Evolutionary conservation across 2,329 filamentous ascomycete genomes (phyloP).

Genomic region (Calonectria naviculata): DNA sequence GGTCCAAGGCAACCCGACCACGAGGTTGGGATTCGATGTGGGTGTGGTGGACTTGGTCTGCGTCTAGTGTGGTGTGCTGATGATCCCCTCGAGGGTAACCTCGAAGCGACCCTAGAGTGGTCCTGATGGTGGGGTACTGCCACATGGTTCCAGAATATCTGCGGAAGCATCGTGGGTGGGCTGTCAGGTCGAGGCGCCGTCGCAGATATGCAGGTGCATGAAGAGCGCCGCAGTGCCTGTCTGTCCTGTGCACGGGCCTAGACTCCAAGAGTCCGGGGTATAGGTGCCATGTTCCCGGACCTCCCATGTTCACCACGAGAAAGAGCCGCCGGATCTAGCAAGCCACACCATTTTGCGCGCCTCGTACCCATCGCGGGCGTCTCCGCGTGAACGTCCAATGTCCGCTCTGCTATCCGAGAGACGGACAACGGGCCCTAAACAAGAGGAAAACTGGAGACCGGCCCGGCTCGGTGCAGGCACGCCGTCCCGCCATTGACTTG

Average conservation of each 20-base stretch:
- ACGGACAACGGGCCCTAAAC: slow-evolving; percentile 13
- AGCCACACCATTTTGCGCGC: slow-evolving; percentile 24
- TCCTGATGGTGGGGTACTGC: slow-evolving; percentile 30
- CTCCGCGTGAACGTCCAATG: slow-evolving; percentile 31
- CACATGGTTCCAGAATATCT: slow-evolving; percentile 39
- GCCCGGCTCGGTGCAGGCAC: slow-evolving; percentile 32
- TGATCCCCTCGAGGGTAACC: slow-evolving; percentile 3
- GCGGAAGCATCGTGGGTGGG: slow-evolving; percentile 27
- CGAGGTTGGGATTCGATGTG: slow-evolving; percentile 10
- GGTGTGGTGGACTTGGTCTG: slow-evolving; percentile 9
- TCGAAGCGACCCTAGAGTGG: slow-evolving; percentile 16
- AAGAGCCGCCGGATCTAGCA: slow-evolving; percentile 28
- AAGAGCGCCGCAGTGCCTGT: slow-evolving; percentile 24
- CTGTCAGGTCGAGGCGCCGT: slow-evolving; percentile 16
- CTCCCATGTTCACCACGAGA: slow-evolving; percentile 27
- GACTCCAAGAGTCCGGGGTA: slow-evolving; percentile 27
- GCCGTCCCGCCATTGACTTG: slow-evolving; percentile 10
- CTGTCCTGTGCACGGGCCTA: slow-evolving; percentile 26
- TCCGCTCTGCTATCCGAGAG: slow-evolving; percentile 4
- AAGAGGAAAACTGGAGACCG: slow-evolving; percentile 21
- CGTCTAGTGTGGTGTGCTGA: background rate
- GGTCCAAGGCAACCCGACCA: slow-evolving; percentile 2
- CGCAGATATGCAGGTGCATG: slow-evolving; percentile 17
- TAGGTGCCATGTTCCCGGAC: slow-evolving; percentile 21
- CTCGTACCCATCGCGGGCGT: slow-evolving; percentile 27